Base-by-base conservation (phyloP, 257 asterid genomes). In the Pogostemon cablin region DNA sequence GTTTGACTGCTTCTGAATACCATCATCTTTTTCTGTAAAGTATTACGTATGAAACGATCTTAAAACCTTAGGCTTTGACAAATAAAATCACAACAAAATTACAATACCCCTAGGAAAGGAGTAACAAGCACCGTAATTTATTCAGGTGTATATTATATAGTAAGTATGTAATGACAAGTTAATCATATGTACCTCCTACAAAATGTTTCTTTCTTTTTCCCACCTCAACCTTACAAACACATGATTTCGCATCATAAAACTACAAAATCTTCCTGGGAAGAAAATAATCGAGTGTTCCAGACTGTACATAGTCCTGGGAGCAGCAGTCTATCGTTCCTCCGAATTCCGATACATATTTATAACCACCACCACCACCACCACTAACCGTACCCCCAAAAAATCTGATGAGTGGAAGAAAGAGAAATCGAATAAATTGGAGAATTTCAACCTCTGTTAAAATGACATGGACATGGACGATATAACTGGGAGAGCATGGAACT, bases 251-350 rank as follows among this genome's bases (percentile, higher is more conserved):
- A 65, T 61, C 67, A 53, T 41, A 61, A 47, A 64, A 39, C 77
- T 79, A 81, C 84, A 74, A 86, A 72, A 76, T 71, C 68, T 61
- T 68, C 65, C 76, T 20, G 60, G 73, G 72, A 15, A 77, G 42
- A 69, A 68, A 77, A 68, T 35, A 76, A 72, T 63, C 55, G 74
- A 32, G 6, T 60, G 69, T 60, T 74, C 67, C 75, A 72, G 77
- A 71, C 96, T 88, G 79, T 86, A 88, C 89, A 86, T 60, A 70
- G 72, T 71, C 80, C 81, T 81, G 35, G 59, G 68, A 77, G 69
- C 77, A 77, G 69, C 77, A 63, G 48, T 68, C 54, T 74, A 72
- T 66, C 67, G 20, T 56, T 68, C 74, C 57, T 37, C 32, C 17
- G 17, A 15, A 15, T 15, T 15, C 17, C 12, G 56, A 72, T 63